Evolutionary conservation across 129 eudicot species (phyloP), one percentile per base, ranked within the genome.

Genomic region (Centrapalus pauciflorus): DNA sequence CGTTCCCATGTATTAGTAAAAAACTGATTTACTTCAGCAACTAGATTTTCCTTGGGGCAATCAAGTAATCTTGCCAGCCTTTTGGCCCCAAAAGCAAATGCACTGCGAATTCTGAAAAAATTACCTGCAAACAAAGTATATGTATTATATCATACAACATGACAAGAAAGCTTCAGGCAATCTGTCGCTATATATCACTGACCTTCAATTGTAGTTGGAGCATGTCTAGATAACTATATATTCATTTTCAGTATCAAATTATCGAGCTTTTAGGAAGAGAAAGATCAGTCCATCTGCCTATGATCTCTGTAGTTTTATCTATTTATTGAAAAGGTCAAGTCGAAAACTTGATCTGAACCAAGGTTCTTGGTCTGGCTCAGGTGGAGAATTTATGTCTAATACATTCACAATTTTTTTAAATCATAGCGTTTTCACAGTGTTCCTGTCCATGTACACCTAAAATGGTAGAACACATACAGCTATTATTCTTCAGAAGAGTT

Each of bases 1-100:
- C 96, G 74, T 17, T 84, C 88, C 96, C 96, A 82, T 8, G 96
- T 88, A 56, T 84, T 88, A 72, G 73, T 70, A 37, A 88, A 88
- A 73, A 88, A 88, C 72, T 77, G 82, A 61, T 88, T 88, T 20
- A 88, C 78, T 76, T 84, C 96, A 52, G 40, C 55, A 61, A 77
- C 75, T 55, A 88, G 32, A 66, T 78, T 58, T 52, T 88, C 96
- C 52, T 65, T 68, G 27, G 96, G 91, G 74, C 96, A 88, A 64
- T 88, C 84, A 14, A 88, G 91, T 74, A 88, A 73, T 78, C 86
- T 79, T 61, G 91, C 96, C 51, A 88, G 72, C 74, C 82, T 79
- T 74, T 88, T 80, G 2, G 96, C 96, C 69, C 96, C 96, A 51
- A 73, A 82, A 33, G 86, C 76, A 55, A 88, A 88, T 11, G 96